Conservation (phyloP, 495 filamentous ascomycete genomes). For the Elasticomyces elasticus region DNA sequence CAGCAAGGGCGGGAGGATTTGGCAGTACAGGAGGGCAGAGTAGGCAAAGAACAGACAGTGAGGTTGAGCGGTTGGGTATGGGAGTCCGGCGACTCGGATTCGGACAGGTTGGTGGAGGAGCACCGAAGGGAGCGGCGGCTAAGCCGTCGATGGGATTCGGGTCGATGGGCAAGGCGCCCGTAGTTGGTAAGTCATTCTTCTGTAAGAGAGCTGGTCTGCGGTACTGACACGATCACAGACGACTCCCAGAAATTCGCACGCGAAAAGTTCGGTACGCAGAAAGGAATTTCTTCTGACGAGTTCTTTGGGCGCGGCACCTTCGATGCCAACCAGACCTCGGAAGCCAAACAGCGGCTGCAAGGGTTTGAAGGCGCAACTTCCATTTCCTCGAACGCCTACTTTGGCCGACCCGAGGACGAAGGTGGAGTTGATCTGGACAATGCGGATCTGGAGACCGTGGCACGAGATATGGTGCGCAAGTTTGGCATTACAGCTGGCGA, state of each 20-base stretch:
- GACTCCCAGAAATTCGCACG: conserved; percentile 67
- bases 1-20: conserved; percentile 47
- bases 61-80: conserved; percentile 86
- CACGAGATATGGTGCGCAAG: conserved; percentile 86
- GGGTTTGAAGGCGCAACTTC: conserved; percentile 86
- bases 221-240: conserved; percentile 37
- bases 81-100: conserved; percentile 81
- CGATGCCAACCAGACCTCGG: conserved; percentile 67
- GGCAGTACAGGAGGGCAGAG: conserved; percentile 41
- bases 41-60: conserved; percentile 53
- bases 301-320: conserved; percentile 88
- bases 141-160: conserved; percentile 67
- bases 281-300: conserved; percentile 94
- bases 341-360: conserved; percentile 76
- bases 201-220: not conserved
- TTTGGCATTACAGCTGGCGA: conserved; percentile 94
- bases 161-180: conserved; percentile 55
- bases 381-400: conserved; percentile 94
- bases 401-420: conserved; percentile 77
- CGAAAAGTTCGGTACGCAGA: conserved; percentile 79
- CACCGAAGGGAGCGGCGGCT: conserved; percentile 49
- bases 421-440: conserved; percentile 56
- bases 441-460: conserved; percentile 79
- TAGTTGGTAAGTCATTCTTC: conserved; percentile 50
- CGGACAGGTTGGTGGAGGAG: conserved; percentile 67